Percentiles rank a stretch among this genome's conserved stretches.
phyloP scores from a whole-genome alignment of 257 asterid species.

The Solanum verrucosum region DNA sequence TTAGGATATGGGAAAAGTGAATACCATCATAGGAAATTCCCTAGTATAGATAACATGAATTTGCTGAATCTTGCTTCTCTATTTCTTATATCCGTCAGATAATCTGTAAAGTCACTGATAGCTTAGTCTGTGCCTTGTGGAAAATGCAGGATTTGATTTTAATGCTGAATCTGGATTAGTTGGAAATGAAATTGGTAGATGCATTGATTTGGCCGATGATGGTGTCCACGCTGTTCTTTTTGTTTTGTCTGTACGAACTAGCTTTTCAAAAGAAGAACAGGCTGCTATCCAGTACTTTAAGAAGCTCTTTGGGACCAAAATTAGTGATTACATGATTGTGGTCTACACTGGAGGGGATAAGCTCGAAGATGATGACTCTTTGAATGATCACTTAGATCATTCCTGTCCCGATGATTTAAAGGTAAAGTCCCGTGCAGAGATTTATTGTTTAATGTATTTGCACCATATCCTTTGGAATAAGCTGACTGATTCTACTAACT shows the following conservation, averaged over 20 bases:
- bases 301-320: constrained; percentile 51
- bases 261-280: constrained; percentile 64
- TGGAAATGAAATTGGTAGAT: constrained; percentile 52
- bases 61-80: background rate
- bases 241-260: constrained; percentile 54
- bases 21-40: background rate
- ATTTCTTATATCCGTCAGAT: background rate
- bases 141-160: constrained; percentile 48
- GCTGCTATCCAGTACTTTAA: constrained; percentile 49
- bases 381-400: constrained; percentile 40
- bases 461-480: background rate
- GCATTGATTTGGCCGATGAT: constrained; percentile 70
- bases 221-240: constrained; percentile 84
- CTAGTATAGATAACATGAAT: background rate
- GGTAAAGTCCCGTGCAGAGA: constrained; percentile 20
- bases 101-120: background rate
- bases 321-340: constrained; percentile 52
- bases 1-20: background rate
- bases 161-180: constrained; percentile 26
- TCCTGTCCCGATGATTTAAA: constrained; percentile 39
- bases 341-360: constrained; percentile 86
- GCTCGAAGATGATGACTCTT: constrained; percentile 51
- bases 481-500: background rate
- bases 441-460: background rate
- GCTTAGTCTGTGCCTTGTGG: background rate